A percentile compares a stretch with the other conserved stretches of the same genome.
These are phyloP conservation scores for Cryphonectria naterciae DNA, from an alignment of 2,329 filamentous ascomycete species.

Conservation along the genomic window DNA sequence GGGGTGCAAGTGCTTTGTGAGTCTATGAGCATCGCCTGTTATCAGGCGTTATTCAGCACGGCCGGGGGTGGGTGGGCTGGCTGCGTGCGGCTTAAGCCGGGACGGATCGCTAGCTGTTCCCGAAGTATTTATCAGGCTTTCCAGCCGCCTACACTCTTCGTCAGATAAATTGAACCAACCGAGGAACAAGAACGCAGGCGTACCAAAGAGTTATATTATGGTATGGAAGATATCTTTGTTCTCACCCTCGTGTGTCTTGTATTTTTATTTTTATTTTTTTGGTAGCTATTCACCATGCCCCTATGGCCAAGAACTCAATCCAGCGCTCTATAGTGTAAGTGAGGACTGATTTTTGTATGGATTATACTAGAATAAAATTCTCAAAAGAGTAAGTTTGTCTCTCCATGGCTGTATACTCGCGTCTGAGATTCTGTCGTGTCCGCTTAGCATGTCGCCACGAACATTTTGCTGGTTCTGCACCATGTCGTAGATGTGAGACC, in stretches of 20 bases:
- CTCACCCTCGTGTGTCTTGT: neutral
- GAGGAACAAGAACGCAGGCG: neutral
- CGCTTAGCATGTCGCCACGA: neutral
- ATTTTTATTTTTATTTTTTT: too few species aligned
- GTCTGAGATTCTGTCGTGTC: neutral
- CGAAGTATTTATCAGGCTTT: neutral
- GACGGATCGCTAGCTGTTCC: neutral
- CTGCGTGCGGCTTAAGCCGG: neutral
- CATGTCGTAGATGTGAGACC: neutral
- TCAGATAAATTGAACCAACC: neutral
- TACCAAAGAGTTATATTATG: neutral
- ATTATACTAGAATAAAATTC: neutral
- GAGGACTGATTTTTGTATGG: neutral
- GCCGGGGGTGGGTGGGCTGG: neutral
- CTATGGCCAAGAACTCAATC: neutral
- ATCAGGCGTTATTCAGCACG: neutral
- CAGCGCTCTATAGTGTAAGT: neutral
- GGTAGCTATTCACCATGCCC: neutral
- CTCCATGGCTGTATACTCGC: neutral
- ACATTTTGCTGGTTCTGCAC: neutral
- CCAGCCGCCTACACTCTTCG: neutral
- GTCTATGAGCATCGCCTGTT: neutral
- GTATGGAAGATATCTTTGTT: neutral
- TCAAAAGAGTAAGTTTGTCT: neutral
- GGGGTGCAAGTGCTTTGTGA: neutral